phyloP scores from a whole-genome alignment of 495 filamentous ascomycete genomes.

The Cenococcum geophilum region DNA sequence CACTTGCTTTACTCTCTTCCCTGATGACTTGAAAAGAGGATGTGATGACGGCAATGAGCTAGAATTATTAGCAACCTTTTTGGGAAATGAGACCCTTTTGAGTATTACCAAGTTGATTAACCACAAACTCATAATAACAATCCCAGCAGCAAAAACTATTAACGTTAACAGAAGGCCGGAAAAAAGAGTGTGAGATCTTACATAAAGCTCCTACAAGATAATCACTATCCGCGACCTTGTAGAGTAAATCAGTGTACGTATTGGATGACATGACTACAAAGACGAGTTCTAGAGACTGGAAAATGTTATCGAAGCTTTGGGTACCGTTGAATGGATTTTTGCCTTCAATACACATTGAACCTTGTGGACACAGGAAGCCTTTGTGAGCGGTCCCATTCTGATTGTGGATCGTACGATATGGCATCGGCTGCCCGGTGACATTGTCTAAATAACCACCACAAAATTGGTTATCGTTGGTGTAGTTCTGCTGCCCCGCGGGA shows the following conservation, averaged over 20 bases:
- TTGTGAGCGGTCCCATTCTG: slow-evolving; percentile 53
- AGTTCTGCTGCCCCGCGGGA: slow-evolving; percentile 36
- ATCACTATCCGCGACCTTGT: slow-evolving; percentile 85
- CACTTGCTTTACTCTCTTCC: slow-evolving; percentile 89
- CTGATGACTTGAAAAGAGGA: slow-evolving; percentile 97
- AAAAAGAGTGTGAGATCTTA: slow-evolving; percentile 41
- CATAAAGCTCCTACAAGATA: slow-evolving; percentile 67
- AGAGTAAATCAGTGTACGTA: slow-evolving; percentile 90
- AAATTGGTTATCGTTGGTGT: slow-evolving; percentile 52
- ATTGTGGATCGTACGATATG: slow-evolving; percentile 59
- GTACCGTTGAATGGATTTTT: slow-evolving; percentile 78
- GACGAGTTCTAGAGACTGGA: slow-evolving; percentile 87
- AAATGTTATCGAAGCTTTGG: slow-evolving; percentile 90
- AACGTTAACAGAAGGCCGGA: slow-evolving; percentile 19
- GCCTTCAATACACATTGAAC: slow-evolving; percentile 76
- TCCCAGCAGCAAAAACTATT: slow-evolving; percentile 65
- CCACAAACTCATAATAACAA: slow-evolving; percentile 94
- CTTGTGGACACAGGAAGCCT: slow-evolving; percentile 82
- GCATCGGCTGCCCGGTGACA: slow-evolving; percentile 49
- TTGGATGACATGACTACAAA: slow-evolving; percentile 99
- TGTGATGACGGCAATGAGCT: slow-evolving; percentile 91
- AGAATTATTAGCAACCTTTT: not conserved
- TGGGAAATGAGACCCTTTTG: not conserved
- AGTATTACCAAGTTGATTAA: slow-evolving; percentile 66
- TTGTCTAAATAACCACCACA: slow-evolving; percentile 75